Evolutionary conservation across 805 yeast species (phyloP).

Genomic region (Blastobotrys attinorum): DNA sequence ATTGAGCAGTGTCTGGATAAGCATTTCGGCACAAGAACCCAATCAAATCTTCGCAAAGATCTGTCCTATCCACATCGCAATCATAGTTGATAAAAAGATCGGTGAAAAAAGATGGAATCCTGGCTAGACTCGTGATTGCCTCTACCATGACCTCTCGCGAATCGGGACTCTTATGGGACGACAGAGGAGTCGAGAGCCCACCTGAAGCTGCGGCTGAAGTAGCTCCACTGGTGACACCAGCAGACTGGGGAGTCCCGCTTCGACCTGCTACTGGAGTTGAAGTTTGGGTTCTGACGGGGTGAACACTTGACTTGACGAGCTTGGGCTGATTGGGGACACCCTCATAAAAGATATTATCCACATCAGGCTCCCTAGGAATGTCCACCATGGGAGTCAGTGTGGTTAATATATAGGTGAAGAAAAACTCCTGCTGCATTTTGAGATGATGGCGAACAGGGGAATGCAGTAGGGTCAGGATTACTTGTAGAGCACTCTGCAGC

Average conservation of each 20-base stretch:
- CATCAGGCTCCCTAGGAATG: conserved; percentile 31
- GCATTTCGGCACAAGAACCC: conserved; percentile 70
- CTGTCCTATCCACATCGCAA: conserved; percentile 82
- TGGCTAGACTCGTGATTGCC: conserved; percentile 50
- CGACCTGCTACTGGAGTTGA: conserved; percentile 13
- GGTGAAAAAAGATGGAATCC: conserved; percentile 68
- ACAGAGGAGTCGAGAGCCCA: background rate
- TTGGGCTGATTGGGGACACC: conserved; percentile 31
- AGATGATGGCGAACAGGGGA: conserved; percentile 51
- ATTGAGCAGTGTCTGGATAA: conserved; percentile 73
- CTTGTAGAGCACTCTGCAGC: conserved; percentile 65
- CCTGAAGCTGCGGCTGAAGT: too few relatives aligned
- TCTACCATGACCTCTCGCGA: conserved; percentile 76
- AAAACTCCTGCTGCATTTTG: conserved; percentile 69
- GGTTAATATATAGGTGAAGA: conserved; percentile 32
- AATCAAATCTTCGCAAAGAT: conserved; percentile 58
- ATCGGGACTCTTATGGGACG: conserved; percentile 24
- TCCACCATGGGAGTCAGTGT: conserved; percentile 30
- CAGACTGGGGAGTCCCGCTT: conserved; percentile 11
- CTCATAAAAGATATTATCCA: conserved; percentile 32
- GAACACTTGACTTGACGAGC: conserved; percentile 54
- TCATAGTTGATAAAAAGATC: conserved; percentile 76
- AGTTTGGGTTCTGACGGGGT: conserved; percentile 16
- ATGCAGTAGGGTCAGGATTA: conserved; percentile 64
- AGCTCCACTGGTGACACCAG: conserved; percentile 4